Conservation (phyloP, 192 early-diverging fungal species). For the Podila epigama region DNA sequence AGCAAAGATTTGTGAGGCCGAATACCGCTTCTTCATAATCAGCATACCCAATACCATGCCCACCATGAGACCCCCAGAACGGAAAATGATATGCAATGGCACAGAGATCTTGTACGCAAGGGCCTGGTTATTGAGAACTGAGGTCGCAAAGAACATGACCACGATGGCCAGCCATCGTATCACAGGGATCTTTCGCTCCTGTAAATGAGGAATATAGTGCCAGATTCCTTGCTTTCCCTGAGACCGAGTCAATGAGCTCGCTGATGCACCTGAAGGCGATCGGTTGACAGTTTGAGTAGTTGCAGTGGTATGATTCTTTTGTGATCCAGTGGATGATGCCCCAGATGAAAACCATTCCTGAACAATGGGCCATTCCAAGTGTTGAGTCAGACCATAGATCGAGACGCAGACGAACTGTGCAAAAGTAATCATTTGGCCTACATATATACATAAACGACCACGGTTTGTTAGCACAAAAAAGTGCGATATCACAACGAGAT, state of each 20-base stretch:
- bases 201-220: slow-evolving; percentile 57
- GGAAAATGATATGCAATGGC: slow-evolving; percentile 91
- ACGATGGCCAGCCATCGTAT: slow-evolving; percentile 79
- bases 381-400: slow-evolving; percentile 66
- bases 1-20: slow-evolving; percentile 57
- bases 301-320: no score
- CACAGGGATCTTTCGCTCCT: slow-evolving; percentile 71
- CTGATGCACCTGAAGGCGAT: slow-evolving; percentile 8
- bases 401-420: slow-evolving; percentile 84
- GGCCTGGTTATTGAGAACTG: slow-evolving; percentile 84
- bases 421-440: slow-evolving; percentile 85
- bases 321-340: no score
- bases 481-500: no score
- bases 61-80: slow-evolving; percentile 82
- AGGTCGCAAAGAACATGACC: slow-evolving; percentile 77
- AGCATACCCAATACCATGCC: slow-evolving; percentile 81
- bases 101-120: slow-evolving; percentile 84
- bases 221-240: slow-evolving; percentile 7
- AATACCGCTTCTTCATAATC: slow-evolving; percentile 69
- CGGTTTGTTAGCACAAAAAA: no score
- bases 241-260: background rate
- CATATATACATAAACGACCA: no score
- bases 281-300: background rate
- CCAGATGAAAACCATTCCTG: slow-evolving; percentile 18
- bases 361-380: slow-evolving; percentile 60